Conservation (phyloP, 1,139 yeast genomes). For the Hanseniaspora uvarum region DNA sequence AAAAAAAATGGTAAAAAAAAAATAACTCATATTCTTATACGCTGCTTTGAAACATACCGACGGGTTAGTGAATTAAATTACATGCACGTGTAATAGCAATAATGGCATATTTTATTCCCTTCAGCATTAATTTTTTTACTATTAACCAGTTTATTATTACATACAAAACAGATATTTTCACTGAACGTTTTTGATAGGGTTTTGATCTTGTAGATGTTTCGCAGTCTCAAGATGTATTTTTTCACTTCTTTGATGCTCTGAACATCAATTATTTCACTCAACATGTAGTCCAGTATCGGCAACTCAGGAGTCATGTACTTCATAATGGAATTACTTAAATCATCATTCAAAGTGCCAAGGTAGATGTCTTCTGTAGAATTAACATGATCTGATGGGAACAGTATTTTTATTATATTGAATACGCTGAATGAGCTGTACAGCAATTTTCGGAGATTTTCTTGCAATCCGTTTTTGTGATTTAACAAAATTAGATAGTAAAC, state of each 20-base stretch:
- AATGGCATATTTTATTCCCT: not conserved
- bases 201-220: not conserved
- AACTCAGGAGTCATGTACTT: not conserved
- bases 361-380: not conserved
- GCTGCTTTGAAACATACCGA: not conserved
- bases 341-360: not conserved
- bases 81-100: not conserved
- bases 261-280: not conserved
- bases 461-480: not conserved
- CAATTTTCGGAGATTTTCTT: not conserved
- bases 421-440: not conserved
- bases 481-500: not conserved
- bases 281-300: not conserved
- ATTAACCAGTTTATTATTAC: not conserved
- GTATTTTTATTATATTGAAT: not conserved
- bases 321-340: not conserved
- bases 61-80: not conserved
- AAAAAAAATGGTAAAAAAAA: not conserved
- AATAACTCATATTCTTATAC: conserved; percentile 1
- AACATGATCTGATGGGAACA: not conserved
- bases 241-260: not conserved
- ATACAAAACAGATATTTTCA: not conserved
- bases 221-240: not conserved
- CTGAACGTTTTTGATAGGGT: too few relatives aligned
- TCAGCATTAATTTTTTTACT: not conserved